Evolutionary conservation across 208 protist species (phyloP).

Genomic region (Trichomonas vaginalis): DNA sequence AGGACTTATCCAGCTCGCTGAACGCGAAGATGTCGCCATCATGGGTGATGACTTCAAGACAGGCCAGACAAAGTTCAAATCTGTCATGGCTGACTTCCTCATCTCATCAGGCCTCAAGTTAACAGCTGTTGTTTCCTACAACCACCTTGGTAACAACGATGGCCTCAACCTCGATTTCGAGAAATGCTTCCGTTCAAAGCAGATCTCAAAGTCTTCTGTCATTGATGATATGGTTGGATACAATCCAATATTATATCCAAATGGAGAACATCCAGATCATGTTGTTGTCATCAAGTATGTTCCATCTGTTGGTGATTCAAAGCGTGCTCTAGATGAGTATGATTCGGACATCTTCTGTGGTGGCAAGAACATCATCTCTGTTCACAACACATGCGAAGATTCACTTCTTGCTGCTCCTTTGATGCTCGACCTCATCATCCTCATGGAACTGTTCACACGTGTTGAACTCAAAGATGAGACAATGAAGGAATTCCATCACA

Average conservation of each 20-base stretch:
- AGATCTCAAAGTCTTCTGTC: conserved; percentile 94
- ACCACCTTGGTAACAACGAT: conserved; percentile 98
- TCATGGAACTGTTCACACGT: conserved; percentile 78
- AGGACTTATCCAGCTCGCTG: conserved; percentile 38
- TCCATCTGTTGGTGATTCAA: conserved; percentile 82
- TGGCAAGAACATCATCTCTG: conserved; percentile 59
- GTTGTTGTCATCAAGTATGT: conserved; percentile 93
- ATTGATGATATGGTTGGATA: conserved; percentile 93
- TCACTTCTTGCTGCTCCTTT: conserved; percentile 88
- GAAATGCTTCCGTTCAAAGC: conserved; percentile 63
- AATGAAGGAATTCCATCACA: conserved; percentile 8
- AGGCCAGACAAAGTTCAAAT: conserved; percentile 99
- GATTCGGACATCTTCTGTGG: conserved; percentile 90
- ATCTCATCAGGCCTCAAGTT: conserved; percentile 75
- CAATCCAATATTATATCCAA: conserved; percentile 68
- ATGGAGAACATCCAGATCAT: conserved; percentile 80
- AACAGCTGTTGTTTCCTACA: conserved; percentile 67
- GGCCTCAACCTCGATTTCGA: conserved; percentile 72
- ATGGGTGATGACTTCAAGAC: conserved; percentile 97
- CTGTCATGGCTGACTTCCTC: conserved; percentile 88
- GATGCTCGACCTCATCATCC: conserved; percentile 85
- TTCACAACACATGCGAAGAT: conserved; percentile 96
- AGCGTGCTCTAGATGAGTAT: conserved; percentile 96
- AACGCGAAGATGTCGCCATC: conserved; percentile 56
- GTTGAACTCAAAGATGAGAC: conserved; percentile 46